phyloP scores from a whole-genome alignment of 1,284 basidiomycete species.

The Inonotus hispidus region DNA sequence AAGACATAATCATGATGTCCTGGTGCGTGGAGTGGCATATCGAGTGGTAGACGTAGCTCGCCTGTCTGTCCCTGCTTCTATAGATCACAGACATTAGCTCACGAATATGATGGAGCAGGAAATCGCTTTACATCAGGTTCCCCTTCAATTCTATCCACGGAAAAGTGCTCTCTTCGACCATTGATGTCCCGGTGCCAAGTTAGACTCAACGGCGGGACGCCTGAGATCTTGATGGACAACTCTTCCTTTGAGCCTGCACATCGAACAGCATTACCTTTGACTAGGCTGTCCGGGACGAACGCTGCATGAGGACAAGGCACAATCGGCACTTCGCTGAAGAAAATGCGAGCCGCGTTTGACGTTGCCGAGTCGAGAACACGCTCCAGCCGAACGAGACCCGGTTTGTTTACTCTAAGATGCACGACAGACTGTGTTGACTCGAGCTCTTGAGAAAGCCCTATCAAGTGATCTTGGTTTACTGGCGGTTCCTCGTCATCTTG shows the following conservation, averaged over 20 bases:
- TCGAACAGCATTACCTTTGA: constrained; percentile 46
- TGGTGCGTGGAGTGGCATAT: constrained; percentile 51
- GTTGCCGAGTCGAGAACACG: constrained; percentile 67
- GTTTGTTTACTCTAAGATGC: constrained; percentile 65
- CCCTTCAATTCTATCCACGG: constrained; percentile 81
- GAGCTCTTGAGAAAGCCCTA: constrained; percentile 35
- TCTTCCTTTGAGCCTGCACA: constrained; percentile 69
- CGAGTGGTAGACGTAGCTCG: constrained; percentile 65
- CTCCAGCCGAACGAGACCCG: constrained; percentile 70
- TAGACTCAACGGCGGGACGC: constrained; percentile 75
- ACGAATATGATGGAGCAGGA: neutral
- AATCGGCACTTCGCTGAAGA: constrained; percentile 66
- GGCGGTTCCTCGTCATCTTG: constrained; percentile 47
- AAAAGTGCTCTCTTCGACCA: constrained; percentile 57
- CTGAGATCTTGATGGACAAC: constrained; percentile 64
- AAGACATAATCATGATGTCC: constrained; percentile 67
- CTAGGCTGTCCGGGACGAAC: constrained; percentile 46
- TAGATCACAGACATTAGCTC: constrained; percentile 1
- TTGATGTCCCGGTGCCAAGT: constrained; percentile 70
- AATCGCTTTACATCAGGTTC: constrained; percentile 29
- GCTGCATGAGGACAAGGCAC: constrained; percentile 78
- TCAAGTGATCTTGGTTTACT: constrained; percentile 37
- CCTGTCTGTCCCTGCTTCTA: constrained; percentile 32
- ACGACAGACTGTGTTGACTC: constrained; percentile 69
- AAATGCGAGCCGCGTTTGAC: constrained; percentile 58